Conservation (phyloP, 805 yeast genomes). For the Starmerella apicola region DNA sequence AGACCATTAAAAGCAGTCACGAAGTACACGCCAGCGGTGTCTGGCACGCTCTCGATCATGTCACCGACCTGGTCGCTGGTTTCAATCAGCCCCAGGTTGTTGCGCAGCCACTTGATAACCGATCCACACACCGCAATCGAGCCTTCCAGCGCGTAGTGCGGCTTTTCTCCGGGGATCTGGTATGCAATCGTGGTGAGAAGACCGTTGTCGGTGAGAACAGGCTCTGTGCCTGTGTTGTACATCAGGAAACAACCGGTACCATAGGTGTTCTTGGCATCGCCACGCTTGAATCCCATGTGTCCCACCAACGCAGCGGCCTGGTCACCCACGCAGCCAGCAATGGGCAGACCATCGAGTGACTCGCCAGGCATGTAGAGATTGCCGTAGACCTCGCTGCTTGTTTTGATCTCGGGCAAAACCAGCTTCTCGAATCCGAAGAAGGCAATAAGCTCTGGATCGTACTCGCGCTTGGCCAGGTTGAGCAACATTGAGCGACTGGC, state of each 20-base stretch:
- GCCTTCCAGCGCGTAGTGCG: constrained; percentile 87
- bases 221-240: constrained; percentile 69
- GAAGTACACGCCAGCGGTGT: constrained; percentile 84
- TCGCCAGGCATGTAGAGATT: constrained; percentile 47
- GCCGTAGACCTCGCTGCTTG: constrained; percentile 71
- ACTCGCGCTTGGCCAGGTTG: constrained; percentile 63
- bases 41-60: constrained; percentile 65
- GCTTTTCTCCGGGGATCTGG: constrained; percentile 66
- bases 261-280: constrained; percentile 88
- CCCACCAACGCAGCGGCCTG: constrained; percentile 91
- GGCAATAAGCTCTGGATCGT: constrained; percentile 60
- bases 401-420: constrained; percentile 65
- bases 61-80: constrained; percentile 83
- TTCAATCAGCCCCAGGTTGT: constrained; percentile 70
- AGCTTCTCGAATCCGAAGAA: constrained; percentile 70
- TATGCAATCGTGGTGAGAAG: constrained; percentile 81
- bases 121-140: constrained; percentile 95
- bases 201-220: constrained; percentile 64
- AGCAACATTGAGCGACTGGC: constrained; percentile 86
- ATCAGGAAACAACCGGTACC: constrained; percentile 92
- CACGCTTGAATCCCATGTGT: constrained; percentile 70
- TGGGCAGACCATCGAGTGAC: constrained; percentile 50
- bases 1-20: constrained; percentile 92
- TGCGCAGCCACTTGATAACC: constrained; percentile 86
- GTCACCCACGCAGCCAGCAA: constrained; percentile 87